Evolutionary conservation across 1,284 basidiomycete genomes (phyloP), one percentile per base, ranked within the genome.

Genomic region (Ganoderma leucocontextum): DNA sequence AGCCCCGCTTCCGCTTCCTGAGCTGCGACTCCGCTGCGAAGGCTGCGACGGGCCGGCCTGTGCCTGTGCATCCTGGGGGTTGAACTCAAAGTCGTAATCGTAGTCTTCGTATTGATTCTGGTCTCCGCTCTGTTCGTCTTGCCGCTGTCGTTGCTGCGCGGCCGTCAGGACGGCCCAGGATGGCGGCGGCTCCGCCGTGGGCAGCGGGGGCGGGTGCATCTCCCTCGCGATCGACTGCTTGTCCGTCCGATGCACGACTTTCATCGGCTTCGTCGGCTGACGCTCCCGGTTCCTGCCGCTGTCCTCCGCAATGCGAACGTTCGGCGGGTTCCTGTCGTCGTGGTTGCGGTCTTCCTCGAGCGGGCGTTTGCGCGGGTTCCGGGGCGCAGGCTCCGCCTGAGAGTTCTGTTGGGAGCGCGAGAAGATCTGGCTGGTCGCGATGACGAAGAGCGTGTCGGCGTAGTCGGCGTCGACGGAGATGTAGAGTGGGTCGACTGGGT

Each of bases 401-500:
- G 71, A 69, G 35, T 22, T 55, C 25, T 62, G 61, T 8, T 68
- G 71, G 35, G 71, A 68, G 33, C 52, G 36, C 9, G 65, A 65
- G 57, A 85, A 84, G 25, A 87, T 82, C 64, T 89, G 87, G 75
- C 86, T 92, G 12, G 92, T 92, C 12, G 91, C 91, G 70, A 94
- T 90, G 39, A 93, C 89, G 74, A 92, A 94, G 47, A 93, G 82
- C 52, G 83, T 83, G 42, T 91, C 87, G 4, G 82, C 83, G 63
- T 83, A 82, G 73, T 93, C 91, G 22, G 86, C 84, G 73, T 91
- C 89, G 57, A 92, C 82, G 65, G 91, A 88, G 69, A 94, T 90
- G 73, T 88, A 91, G n/a, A 94, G 81, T 12, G 93, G 92, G 9
- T 86, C 85, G 13, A 86, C 82, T 6, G 92, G 86, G 65, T 91